Evolutionary conservation across 1,139 yeast species (phyloP).

Genomic region (Geotrichum restrictum): DNA sequence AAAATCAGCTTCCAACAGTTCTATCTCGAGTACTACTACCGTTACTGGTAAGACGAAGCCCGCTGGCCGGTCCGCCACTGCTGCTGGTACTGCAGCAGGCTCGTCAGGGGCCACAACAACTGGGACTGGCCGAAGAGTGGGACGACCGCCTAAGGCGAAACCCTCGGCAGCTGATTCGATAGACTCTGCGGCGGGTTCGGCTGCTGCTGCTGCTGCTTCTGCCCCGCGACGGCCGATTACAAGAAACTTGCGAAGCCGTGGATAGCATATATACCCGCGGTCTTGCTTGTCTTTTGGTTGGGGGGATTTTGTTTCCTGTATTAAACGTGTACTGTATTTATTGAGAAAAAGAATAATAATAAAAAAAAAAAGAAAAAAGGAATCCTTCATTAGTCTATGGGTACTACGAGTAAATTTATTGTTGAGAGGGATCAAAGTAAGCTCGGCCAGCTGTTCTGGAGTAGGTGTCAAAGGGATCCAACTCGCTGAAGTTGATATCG

Average conservation of each 20-base stretch:
- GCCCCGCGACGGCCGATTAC: conserved; percentile 3
- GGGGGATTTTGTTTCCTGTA: not conserved
- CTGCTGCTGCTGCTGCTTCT: not conserved
- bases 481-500: no score
- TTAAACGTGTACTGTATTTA: not conserved
- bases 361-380: no score
- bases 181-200: not conserved
- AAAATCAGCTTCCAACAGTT: conserved; percentile 6
- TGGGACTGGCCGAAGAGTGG: conserved; percentile 10
- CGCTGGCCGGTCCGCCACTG: not conserved
- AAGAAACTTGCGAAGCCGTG: conserved; percentile 10
- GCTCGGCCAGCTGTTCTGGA: no score
- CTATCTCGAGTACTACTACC: not conserved
- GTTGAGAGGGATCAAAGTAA: no score
- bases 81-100: not conserved
- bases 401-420: no score
- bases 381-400: no score
- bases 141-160: conserved; percentile 11
- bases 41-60: not conserved
- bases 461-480: no score
- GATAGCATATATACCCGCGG: not conserved
- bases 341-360: no score
- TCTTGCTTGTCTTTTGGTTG: not conserved
- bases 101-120: conserved; percentile 3
- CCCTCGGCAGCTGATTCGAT: not conserved